Conservation (phyloP, 2,329 filamentous ascomycete species). For the Trichoderma arundinaceum region DNA sequence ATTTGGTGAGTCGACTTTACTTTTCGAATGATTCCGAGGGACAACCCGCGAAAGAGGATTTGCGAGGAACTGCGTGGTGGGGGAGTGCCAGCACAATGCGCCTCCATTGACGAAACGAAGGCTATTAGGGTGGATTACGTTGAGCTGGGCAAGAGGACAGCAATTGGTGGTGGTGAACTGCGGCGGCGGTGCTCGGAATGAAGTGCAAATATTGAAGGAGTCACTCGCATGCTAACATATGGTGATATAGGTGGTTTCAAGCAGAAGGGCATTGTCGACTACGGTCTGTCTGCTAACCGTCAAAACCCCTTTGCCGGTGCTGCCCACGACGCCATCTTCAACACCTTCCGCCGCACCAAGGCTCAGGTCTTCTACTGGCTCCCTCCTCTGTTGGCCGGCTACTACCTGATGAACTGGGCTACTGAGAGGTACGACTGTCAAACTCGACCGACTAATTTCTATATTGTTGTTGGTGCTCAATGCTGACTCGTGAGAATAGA, state of each 20-base stretch:
- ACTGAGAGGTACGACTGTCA: constrained; percentile 73
- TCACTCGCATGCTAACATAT: constrained; percentile 17
- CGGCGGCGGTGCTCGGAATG: neutral
- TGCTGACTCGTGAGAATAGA: constrained; percentile 49
- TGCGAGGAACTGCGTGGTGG: neutral
- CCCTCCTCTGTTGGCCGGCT: constrained; percentile 77
- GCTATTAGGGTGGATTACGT: neutral
- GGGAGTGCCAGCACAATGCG: neutral
- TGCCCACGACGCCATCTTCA: constrained; percentile 86
- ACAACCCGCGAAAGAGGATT: neutral
- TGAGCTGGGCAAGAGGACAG: neutral
- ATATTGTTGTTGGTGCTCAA: neutral
- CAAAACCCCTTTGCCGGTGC: constrained; percentile 85
- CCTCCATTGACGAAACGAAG: neutral
- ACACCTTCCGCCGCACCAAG: constrained; percentile 86
- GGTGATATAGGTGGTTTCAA: constrained; percentile 57
- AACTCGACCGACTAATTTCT: neutral
- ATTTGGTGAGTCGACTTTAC: constrained; percentile 65
- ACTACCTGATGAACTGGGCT: constrained; percentile 89
- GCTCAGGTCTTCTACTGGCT: constrained; percentile 88
- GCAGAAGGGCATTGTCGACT: constrained; percentile 70
- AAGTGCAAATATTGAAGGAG: constrained; percentile 8
- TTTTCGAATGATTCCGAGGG: constrained; percentile 18
- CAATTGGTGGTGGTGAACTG: neutral
- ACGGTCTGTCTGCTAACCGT: constrained; percentile 83